A percentile compares a stretch with the other conserved stretches of the same genome.
Conservation (phyloP, 2,329 filamentous ascomycete genomes). For the Kalaharituber pfeilii region DNA sequence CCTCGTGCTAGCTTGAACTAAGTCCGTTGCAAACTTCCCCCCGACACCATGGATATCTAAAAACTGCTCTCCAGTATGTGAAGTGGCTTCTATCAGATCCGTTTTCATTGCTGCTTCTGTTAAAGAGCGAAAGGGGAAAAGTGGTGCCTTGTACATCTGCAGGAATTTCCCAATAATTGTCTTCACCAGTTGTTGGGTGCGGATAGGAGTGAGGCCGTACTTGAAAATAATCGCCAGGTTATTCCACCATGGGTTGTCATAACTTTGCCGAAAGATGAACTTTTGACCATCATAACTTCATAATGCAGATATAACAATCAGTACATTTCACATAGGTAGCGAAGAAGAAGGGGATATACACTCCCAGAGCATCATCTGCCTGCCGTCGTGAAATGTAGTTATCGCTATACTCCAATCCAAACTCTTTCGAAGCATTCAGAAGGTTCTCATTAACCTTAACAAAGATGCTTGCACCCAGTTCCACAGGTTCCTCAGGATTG, state of each 20-base stretch:
- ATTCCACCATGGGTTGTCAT: constrained; percentile 55
- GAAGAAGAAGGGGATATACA: not conserved
- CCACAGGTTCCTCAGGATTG: constrained; percentile 49
- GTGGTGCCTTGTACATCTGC: constrained; percentile 58
- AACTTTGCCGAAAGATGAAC: constrained; percentile 13
- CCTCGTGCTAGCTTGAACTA: constrained; percentile 77
- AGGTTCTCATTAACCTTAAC: constrained; percentile 71
- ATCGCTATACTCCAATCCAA: constrained; percentile 46
- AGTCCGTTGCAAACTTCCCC: constrained; percentile 52
- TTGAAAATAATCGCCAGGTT: constrained; percentile 63
- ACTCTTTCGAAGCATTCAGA: constrained; percentile 50
- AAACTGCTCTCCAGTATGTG: constrained; percentile 55
- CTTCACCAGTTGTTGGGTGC: constrained; percentile 55
- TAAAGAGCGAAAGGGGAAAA: constrained; percentile 70
- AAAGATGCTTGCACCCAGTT: constrained; percentile 86
- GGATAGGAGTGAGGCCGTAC: constrained; percentile 65
- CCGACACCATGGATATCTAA: constrained; percentile 51
- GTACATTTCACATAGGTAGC: not conserved
- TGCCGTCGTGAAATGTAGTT: constrained; percentile 32
- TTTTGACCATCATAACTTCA: constrained; percentile 10
- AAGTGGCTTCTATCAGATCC: constrained; percentile 48
- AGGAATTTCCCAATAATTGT: constrained; percentile 54
- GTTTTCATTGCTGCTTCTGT: constrained; percentile 50
- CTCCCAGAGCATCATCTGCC: constrained; percentile 16
- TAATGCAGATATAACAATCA: not conserved